Evolutionary conservation across 73 alveolate species (phyloP).

Genomic region (Paramecium biaurelia): DNA sequence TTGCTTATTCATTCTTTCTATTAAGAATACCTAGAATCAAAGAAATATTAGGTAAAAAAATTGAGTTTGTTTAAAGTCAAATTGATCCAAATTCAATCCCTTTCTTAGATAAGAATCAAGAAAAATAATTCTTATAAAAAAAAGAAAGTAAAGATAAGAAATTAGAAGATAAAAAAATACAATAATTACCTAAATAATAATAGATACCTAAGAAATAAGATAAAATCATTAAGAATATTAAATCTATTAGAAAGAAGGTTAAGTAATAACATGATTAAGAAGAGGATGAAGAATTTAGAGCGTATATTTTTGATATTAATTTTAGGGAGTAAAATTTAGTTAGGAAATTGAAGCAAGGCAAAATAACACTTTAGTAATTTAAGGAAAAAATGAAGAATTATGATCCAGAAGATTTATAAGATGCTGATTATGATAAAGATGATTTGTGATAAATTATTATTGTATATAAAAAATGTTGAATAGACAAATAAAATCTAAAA

Average conservation of each 20-base stretch:
- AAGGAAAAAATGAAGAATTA: conserved; percentile 64
- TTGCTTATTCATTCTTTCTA: conserved; percentile 92
- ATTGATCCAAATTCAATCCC: conserved; percentile 80
- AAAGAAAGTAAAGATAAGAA: conserved; percentile 67
- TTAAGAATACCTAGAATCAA: conserved; percentile 97
- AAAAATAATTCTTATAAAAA: conserved; percentile 75
- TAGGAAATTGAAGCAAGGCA: conserved; percentile 91
- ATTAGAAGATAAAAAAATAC: conserved; percentile 67
- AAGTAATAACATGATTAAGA: conserved; percentile 76
- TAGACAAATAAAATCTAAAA: conserved; percentile 26
- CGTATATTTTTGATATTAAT: conserved; percentile 87
- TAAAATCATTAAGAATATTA: conserved; percentile 68
- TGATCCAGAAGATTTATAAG: conserved; percentile 59
- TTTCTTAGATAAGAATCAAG: conserved; percentile 87
- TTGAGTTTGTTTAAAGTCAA: background rate
- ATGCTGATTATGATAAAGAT: conserved; percentile 46
- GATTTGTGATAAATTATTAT: background rate
- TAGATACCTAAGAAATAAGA: conserved; percentile 74
- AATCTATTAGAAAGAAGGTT: conserved; percentile 74
- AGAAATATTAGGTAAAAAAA: conserved; percentile 90
- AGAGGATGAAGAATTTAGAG: conserved; percentile 75
- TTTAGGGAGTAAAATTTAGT: conserved; percentile 84
- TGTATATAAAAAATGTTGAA: background rate
- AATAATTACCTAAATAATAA: background rate
- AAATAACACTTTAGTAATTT: conserved; percentile 78